These are phyloP conservation scores for Aspergillus cristatus DNA, from an alignment of 495 filamentous ascomycete species.

Conservation along the genomic window DNA sequence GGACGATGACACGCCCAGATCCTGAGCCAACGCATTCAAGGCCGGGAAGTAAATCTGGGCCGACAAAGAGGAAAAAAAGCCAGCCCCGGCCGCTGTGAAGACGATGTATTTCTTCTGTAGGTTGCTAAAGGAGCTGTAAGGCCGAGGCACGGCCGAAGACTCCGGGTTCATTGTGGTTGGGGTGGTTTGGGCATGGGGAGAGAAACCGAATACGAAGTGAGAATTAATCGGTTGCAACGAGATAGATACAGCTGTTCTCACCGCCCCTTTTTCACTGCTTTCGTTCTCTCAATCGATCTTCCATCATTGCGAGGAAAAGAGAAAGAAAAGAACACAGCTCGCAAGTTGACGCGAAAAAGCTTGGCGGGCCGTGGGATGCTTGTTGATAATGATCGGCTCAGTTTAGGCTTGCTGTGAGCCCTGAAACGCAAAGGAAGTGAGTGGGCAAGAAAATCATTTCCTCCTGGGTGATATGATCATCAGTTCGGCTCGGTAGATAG, in stretches of 20 bases:
- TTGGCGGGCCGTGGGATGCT: background rate
- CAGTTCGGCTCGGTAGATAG: too few relatives aligned
- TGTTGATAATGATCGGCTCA: background rate
- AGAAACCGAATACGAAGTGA: background rate
- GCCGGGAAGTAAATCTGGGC: conserved; percentile 34
- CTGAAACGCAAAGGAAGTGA: background rate
- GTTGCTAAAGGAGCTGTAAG: conserved; percentile 9
- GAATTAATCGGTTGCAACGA: background rate
- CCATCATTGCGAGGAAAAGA: background rate
- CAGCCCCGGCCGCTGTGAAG: conserved; percentile 11
- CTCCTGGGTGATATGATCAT: too few relatives aligned
- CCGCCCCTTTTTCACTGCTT: background rate
- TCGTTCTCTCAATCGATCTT: background rate
- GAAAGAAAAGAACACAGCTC: background rate
- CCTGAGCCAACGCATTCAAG: conserved; percentile 18
- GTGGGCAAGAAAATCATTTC: background rate
- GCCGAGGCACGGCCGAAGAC: background rate
- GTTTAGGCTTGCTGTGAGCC: background rate
- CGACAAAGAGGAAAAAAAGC: conserved; percentile 26
- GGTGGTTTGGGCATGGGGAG: background rate
- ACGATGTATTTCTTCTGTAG: conserved; percentile 10
- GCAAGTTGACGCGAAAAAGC: background rate
- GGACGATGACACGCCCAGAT: conserved; percentile 16
- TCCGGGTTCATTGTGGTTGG: conserved; percentile 5
- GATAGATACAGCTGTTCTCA: background rate